A percentile compares a stretch with the other conserved stretches of the same genome.
These are phyloP conservation scores for Bocquillonia castaneifolia DNA, from an alignment of 441 rosid genomes.

Conservation along the genomic window DNA sequence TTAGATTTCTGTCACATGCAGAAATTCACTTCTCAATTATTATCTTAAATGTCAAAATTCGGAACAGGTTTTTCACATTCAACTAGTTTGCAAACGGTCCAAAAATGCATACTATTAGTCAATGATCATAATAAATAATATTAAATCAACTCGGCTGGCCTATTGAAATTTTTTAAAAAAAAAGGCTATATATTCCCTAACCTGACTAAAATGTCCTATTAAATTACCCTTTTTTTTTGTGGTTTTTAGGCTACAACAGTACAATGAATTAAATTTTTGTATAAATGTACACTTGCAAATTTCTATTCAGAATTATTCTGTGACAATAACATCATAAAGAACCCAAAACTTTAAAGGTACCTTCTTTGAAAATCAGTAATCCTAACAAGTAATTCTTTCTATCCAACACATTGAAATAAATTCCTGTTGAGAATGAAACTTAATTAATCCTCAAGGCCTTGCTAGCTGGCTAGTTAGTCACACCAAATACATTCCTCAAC, in stretches of 20 bases:
- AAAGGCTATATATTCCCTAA: background rate
- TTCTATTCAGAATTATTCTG: no score
- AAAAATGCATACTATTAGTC: background rate
- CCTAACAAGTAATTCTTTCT: background rate
- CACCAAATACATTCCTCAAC: conserved; percentile 13
- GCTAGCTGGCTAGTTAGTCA: background rate
- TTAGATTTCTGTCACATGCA: background rate
- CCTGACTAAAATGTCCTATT: no score
- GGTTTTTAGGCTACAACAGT: no score
- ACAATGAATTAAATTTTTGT: no score
- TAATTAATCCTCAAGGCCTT: no score
- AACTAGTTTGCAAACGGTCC: background rate
- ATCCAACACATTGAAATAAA: background rate
- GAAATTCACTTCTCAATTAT: background rate
- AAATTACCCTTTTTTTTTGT: no score
- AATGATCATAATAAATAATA: background rate
- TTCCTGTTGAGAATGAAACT: conserved; percentile 2
- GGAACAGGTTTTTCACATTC: background rate
- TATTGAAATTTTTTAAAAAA: no score
- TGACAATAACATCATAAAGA: background rate
- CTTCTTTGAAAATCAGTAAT: background rate
- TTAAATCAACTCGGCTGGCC: no score
- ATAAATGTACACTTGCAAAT: no score
- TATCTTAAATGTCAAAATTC: conserved; percentile 4
- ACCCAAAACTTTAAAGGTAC: background rate